Percentiles rank a stretch among this genome's conserved stretches.
phyloP scores from a whole-genome alignment of 805 yeast species.

The Teunomyces kruisii region DNA sequence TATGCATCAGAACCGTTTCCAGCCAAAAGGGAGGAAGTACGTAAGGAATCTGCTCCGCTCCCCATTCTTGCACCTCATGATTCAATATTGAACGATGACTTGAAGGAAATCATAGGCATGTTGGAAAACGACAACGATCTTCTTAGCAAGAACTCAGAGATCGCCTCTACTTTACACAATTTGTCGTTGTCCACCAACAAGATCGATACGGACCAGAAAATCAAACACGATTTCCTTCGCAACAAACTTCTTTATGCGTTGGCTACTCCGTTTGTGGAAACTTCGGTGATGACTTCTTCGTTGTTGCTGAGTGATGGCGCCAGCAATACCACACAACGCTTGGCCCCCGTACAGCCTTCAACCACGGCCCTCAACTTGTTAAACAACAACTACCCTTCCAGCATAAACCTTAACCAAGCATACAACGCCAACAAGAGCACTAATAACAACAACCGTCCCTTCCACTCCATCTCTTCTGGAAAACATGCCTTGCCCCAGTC shows the following conservation, averaged over 20 bases:
- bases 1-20: slow-evolving; percentile 9
- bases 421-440: not conserved
- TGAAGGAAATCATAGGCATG: slow-evolving; percentile 49
- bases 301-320: slow-evolving; percentile 18
- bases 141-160: slow-evolving; percentile 33
- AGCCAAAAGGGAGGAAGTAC: not conserved
- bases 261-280: slow-evolving; percentile 64
- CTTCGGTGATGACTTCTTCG: slow-evolving; percentile 28
- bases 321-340: slow-evolving; percentile 6
- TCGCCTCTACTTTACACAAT: slow-evolving; percentile 58
- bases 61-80: slow-evolving; percentile 9
- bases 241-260: slow-evolving; percentile 57
- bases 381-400: not conserved
- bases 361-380: slow-evolving; percentile 29
- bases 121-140: slow-evolving; percentile 39
- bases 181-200: slow-evolving; percentile 47
- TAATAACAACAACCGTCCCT: slow-evolving; percentile 40
- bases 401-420: not conserved
- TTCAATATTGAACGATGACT: slow-evolving; percentile 35
- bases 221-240: slow-evolving; percentile 43
- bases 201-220: slow-evolving; percentile 17
- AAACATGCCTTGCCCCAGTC: slow-evolving; percentile 79
- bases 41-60: not conserved
- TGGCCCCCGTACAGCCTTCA: slow-evolving; percentile 6
- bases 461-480: slow-evolving; percentile 65